Percentiles rank a stretch among this genome's conserved stretches.
Conservation (phyloP, 163 green algal genomes). For the Chlorella variabilis region DNA sequence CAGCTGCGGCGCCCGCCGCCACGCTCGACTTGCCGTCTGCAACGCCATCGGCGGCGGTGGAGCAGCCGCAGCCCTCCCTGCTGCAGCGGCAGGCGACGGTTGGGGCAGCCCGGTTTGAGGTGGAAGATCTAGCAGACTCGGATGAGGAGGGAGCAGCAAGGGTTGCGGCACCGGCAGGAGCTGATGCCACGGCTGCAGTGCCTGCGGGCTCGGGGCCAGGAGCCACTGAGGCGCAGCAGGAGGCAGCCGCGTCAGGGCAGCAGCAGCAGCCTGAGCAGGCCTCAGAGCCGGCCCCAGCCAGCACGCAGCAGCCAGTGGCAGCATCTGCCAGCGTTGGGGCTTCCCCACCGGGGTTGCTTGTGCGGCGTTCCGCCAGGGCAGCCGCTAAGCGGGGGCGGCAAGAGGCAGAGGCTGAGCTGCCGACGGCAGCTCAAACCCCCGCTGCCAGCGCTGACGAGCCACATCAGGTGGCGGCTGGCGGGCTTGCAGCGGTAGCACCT, state of each 20-base stretch:
- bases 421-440: not conserved
- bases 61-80: not conserved
- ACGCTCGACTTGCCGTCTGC: too few relatives aligned
- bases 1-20: too few relatives aligned
- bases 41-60: too few relatives aligned
- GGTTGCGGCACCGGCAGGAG: not conserved
- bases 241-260: not conserved
- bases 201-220: too few relatives aligned
- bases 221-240: too few relatives aligned
- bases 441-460: not conserved
- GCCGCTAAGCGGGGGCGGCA: not conserved
- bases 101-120: not conserved
- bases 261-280: not conserved
- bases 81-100: not conserved
- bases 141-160: not conserved
- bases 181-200: too few relatives aligned
- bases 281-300: not conserved
- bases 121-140: constrained; percentile 2
- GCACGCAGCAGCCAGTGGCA: not conserved
- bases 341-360: not conserved
- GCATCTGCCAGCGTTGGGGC: not conserved
- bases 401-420: not conserved
- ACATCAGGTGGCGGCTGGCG: not conserved
- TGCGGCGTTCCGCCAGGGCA: not conserved
- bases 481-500: not conserved